Evolutionary conservation across 139 green algal genomes (phyloP).

Genomic region (Microglena sp.): DNA sequence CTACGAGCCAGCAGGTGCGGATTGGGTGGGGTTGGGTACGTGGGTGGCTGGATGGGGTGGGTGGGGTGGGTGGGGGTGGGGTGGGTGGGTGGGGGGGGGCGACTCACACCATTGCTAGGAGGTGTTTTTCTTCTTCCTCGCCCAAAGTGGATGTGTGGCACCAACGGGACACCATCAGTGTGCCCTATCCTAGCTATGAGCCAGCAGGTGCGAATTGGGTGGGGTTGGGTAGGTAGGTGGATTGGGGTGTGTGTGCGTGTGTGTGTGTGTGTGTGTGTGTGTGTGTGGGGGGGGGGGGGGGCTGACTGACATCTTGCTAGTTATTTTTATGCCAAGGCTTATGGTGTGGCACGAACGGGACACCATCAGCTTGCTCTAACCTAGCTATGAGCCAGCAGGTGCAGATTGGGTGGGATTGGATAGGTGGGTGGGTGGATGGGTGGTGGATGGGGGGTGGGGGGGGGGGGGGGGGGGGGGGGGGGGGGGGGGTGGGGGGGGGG

Average conservation of each 20-base stretch:
- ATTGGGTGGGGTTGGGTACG: background rate
- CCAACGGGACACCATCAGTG: slow-evolving; percentile 21
- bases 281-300: too few species aligned
- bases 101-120: background rate
- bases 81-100: too few species aligned
- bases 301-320: background rate
- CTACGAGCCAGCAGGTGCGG: slow-evolving; percentile 41
- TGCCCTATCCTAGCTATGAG: slow-evolving; percentile 77
- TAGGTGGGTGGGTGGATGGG: too few species aligned
- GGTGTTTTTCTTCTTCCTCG: background rate
- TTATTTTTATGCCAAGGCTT: background rate
- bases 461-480: too few species aligned
- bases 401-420: background rate
- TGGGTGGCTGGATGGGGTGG: too few species aligned
- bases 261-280: too few species aligned
- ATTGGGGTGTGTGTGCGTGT: too few species aligned
- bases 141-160: background rate
- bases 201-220: slow-evolving; percentile 15
- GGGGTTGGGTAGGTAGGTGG: too few species aligned
- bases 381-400: background rate
- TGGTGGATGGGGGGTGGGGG: too few species aligned
- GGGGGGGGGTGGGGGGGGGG: too few species aligned
- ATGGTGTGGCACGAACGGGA: background rate
- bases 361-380: background rate
- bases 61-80: too few species aligned